Evolutionary conservation across 176 grass and related monocot genomes (phyloP), one percentile per base, ranked within the genome.

Genomic region (Zizania latifolia): DNA sequence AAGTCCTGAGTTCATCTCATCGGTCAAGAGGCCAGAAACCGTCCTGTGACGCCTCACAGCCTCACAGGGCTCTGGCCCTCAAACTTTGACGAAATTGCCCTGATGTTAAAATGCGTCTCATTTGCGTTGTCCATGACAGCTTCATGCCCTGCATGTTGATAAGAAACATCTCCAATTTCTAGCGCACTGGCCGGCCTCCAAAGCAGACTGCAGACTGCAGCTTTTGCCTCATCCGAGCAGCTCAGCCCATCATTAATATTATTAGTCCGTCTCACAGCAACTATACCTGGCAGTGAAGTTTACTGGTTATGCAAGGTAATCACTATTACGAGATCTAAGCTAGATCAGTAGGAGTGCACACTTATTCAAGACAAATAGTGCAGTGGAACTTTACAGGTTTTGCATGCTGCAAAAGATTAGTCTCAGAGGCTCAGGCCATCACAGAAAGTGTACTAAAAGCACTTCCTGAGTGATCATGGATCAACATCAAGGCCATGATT

Each of bases 41-140:
- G 92, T 90, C 54, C 86, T 77, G 41, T 98, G 95, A 27, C 91
- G 91, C 67, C 92, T 98, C 76, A n/a, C n/a, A n/a, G n/a, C n/a
- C n/a, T n/a, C n/a, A 98, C 86, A 58, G 92, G 91, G 76, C 45
- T 94, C 71, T 98, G 89, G 8, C 91, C 89, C 24, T 90, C 89
- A 79, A 98, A 98, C 77, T 94, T 94, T 11, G 81, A 44, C 32
- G 95, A 98, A 65, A 98, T 56, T 16, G 94, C 78, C 83, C 81
- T 98, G 67, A 98, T 81, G 78, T 98, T 92, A 79, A 94, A 98
- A 77, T 98, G 95, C 8, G 91, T 98, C 84, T 98, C 91, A 21
- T 83, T 90, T 16, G 86, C 84, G 60, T 83, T 83, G n/a, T 62
- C 79, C 70, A 92, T 83, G 19, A 98, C 91, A 79, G 86, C 91